Evolutionary conservation across 2,329 filamentous ascomycete species (phyloP), one percentile per base, ranked within the genome.

Genomic region (Diaporthe batatas): DNA sequence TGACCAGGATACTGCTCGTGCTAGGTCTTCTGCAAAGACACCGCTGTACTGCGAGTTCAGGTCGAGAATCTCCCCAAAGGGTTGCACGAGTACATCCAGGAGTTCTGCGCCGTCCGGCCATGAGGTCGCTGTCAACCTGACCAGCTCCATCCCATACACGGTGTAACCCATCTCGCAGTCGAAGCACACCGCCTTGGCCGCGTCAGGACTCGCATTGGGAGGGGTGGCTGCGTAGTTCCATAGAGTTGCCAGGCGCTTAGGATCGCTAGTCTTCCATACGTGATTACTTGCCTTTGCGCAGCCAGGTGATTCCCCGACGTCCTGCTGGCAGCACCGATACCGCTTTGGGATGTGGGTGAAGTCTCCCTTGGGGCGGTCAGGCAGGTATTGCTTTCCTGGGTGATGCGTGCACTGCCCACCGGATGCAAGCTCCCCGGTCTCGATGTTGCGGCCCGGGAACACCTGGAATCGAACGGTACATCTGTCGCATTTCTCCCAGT

Each of bases 121-220:
- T 12, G 92, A 91, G 4, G 96, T 92, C 6, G 94, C 95, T 0
- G 96, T 98, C 3, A 99, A 83, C 11, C 96, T 94, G 72, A 98
- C 92, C 23, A 99, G 88, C 81, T 99, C 96, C 76, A 98, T 85
- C 0, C 97, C 96, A 65, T 92, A 83, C 0, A 94, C 93, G 0
- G 97, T 99, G 79, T 97, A 98, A 6, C 94, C 94, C 96, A 99
- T 99, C 80, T 99, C 96, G 78, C 96, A 98, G 81, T 99, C 96
- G 78, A 99, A 96, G 75, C 91, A 93, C 14, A 98, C 91, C 2
- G 93, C 94, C 47, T 89, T 89, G 68, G 88, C 84, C 1, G 81
- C 78, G 0, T 85, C 83, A 1, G 84, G 86, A 2, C 83, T 77
- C 1, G 84, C 80, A 76, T 94, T 95, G 16, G 86, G 82, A 0